phyloP scores from a whole-genome alignment of 2,329 filamentous ascomycete genomes.

The Niveomyces coronatus region DNA sequence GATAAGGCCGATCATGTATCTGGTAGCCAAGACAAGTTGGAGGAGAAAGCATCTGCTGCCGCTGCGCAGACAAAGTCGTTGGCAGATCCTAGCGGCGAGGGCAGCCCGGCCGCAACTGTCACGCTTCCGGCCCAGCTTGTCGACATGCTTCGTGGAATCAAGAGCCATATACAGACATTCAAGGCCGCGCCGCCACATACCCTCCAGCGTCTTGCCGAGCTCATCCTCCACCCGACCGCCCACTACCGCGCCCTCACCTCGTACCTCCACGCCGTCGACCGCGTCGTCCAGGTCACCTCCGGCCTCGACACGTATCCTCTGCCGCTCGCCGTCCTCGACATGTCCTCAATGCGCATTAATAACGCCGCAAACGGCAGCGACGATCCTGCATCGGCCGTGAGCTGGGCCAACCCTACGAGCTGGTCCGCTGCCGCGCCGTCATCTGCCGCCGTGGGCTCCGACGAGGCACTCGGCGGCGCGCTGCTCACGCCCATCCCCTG shows the following conservation, averaged over 20 bases:
- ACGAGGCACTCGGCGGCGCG: conserved; percentile 83
- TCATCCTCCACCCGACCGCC: conserved; percentile 62
- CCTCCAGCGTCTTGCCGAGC: conserved; percentile 81
- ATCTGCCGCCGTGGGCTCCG: conserved; percentile 52
- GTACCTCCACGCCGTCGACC: conserved; percentile 84
- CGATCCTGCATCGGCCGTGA: conserved; percentile 27
- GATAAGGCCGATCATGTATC: background rate
- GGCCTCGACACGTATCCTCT: conserved; percentile 73
- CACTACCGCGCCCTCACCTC: conserved; percentile 76
- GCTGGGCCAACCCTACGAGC: conserved; percentile 38
- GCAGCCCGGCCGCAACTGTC: conserved; percentile 22
- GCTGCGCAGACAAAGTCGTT: background rate
- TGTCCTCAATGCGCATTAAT: conserved; percentile 49
- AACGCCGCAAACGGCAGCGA: conserved; percentile 43
- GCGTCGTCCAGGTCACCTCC: conserved; percentile 83
- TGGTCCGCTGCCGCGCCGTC: background rate
- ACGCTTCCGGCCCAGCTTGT: conserved; percentile 54
- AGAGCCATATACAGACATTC: conserved; percentile 57
- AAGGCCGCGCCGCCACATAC: conserved; percentile 74
- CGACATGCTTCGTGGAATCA: conserved; percentile 52
- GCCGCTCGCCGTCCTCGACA: conserved; percentile 52
- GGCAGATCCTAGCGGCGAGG: conserved; percentile 20
- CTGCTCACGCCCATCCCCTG: conserved; percentile 90
- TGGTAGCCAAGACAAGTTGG: background rate
- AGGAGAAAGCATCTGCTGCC: background rate